phyloP scores from a whole-genome alignment of 441 rosid species.

The Kokia cookei region DNA sequence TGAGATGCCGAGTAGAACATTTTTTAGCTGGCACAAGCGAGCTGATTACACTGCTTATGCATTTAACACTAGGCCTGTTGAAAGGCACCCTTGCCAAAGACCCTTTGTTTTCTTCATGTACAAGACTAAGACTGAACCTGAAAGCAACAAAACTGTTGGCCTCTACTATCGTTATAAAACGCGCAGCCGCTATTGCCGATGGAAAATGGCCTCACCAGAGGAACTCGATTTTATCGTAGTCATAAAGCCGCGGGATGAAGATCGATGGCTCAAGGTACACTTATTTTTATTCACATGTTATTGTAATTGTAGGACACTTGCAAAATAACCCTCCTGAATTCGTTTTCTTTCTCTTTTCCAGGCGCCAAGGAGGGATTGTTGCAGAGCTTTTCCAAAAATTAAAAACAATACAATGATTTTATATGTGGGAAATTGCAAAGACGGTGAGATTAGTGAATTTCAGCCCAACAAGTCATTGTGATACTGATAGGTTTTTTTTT shows the following conservation, averaged over 20 bases:
- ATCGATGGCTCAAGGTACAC: constrained; percentile 69
- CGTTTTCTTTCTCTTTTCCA: constrained; percentile 21
- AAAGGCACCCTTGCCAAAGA: constrained; percentile 64
- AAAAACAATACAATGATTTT: constrained; percentile 49
- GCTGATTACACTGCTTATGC: constrained; percentile 71
- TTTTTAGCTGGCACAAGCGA: constrained; percentile 67
- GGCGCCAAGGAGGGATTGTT: constrained; percentile 87
- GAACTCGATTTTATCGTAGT: constrained; percentile 48
- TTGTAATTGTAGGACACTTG: background rate
- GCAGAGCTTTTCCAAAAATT: constrained; percentile 59
- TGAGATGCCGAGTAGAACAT: constrained; percentile 82
- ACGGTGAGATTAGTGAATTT: constrained; percentile 59
- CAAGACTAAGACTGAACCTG: constrained; percentile 38
- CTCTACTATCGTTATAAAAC: constrained; percentile 37
- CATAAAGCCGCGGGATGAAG: constrained; percentile 58
- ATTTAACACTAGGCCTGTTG: constrained; percentile 76
- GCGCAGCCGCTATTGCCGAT: constrained; percentile 43
- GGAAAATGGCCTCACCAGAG: constrained; percentile 66
- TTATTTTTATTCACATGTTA: background rate
- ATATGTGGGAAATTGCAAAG: constrained; percentile 61
- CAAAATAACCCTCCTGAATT: background rate
- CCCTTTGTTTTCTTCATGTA: constrained; percentile 64
- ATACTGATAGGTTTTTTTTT: background rate
- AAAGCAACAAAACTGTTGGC: constrained; percentile 51
- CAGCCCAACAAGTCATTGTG: background rate